Base-by-base conservation (phyloP, 306 rosid genomes). In the Ormosia emarginata region DNA sequence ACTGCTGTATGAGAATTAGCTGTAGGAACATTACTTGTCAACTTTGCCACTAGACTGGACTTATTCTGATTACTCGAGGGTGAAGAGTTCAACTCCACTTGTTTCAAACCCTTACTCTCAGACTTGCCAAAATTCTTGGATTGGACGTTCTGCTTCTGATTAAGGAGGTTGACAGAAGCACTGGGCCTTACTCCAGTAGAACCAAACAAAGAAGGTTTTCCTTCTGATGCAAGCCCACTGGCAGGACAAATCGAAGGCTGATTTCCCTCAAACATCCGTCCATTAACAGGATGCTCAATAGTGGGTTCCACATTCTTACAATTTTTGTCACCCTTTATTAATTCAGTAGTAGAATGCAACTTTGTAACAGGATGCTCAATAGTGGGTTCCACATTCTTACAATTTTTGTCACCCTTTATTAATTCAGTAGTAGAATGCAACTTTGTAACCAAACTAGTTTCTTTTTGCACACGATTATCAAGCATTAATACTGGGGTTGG, bases 401-500 rank as follows among this genome's bases (percentile, higher is more conserved):
- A 47, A 43, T 81, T 78, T 83, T 78, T 86, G 66, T 88, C 87
- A 66, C 70, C 90, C 87, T 85, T 87, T 58, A 80, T 80, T 13
- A 65, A 71, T 77, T 90, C 90, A 55, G 59, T 49, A 78, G 77
- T 15, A 82, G 91, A 72, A 67, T 78, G 89, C 70, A 61, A 63
- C 82, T 81, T 87, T 8, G 85, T 55, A 59, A 24, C 61, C 47
- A 88, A 75, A 89, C 77, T 81, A 81, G 91, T 68, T 47, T 88
- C 92, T 81, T 87, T 88, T 58, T 87, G 97, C 50, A 62, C 53
- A 77, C 74, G 83, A 49, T 79, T 92, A 83, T 87, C 88, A 15
- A 95, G 86, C 92, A 88, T 84, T 78, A 93, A 83, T 71, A 91
- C 93, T 17, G 99, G 98, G 53, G 97, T 93, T 55, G 96, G 97